Evolutionary conservation across 179 eudicot species (phyloP).

Genomic region (Spinacia oleracea): DNA sequence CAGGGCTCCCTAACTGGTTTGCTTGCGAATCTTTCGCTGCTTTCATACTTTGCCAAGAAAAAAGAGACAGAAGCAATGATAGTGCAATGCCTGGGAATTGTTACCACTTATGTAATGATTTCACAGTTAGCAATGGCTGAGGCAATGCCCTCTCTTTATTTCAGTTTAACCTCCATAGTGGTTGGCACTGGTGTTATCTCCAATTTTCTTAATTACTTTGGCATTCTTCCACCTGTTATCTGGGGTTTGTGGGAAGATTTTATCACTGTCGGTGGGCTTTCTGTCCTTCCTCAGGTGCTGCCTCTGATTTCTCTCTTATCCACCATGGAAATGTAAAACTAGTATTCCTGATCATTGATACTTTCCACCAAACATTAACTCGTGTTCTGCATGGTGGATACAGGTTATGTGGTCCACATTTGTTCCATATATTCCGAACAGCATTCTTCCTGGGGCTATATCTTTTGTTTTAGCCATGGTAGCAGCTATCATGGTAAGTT

Average conservation of each 20-base stretch:
- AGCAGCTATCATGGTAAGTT: constrained; percentile 76
- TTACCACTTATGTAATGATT: constrained; percentile 68
- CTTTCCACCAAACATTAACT: background rate
- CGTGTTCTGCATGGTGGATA: constrained; percentile 6
- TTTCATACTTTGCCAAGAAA: constrained; percentile 88
- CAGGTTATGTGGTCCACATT: constrained; percentile 99
- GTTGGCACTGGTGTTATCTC: constrained; percentile 66
- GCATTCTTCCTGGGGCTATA: constrained; percentile 73
- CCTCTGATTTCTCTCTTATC: background rate
- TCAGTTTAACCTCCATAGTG: constrained; percentile 54
- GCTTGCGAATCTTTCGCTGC: constrained; percentile 82
- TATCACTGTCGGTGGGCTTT: constrained; percentile 81
- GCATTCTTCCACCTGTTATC: constrained; percentile 51
- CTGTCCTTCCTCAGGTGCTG: constrained; percentile 86
- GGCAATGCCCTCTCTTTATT: constrained; percentile 86
- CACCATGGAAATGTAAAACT: background rate
- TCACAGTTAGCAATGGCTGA: constrained; percentile 84
- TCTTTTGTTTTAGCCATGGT: constrained; percentile 55
- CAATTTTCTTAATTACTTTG: constrained; percentile 78
- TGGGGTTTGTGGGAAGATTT: constrained; percentile 96
- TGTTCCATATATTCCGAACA: constrained; percentile 78
- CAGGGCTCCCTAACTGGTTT: constrained; percentile 93
- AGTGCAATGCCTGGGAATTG: constrained; percentile 86
- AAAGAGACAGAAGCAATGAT: constrained; percentile 80
- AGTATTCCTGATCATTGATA: background rate